These are phyloP conservation scores for Raphanus raphanistrum DNA, from an alignment of 345 rosid species.

Conservation along the genomic window DNA sequence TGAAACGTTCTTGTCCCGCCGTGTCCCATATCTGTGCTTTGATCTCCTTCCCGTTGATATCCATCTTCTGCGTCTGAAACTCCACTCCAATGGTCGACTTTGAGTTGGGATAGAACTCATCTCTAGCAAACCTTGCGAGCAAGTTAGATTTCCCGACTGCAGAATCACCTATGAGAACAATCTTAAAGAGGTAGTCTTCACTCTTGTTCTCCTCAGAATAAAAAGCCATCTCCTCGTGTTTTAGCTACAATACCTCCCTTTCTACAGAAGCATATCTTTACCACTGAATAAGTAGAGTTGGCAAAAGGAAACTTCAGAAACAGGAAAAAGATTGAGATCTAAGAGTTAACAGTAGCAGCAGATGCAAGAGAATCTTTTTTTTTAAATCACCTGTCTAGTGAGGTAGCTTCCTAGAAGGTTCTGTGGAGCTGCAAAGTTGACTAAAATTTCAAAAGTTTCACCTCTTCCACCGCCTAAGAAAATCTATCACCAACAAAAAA, in stretches of 20 bases:
- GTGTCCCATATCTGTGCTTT: constrained; percentile 99
- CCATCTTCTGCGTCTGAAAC: constrained; percentile 94
- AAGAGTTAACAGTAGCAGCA: constrained; percentile 20
- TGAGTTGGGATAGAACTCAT: constrained; percentile 91
- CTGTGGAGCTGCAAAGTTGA: constrained; percentile 28
- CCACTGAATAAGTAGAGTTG: constrained; percentile 35
- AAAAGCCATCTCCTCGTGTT: constrained; percentile 63
- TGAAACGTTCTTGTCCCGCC: constrained; percentile 98
- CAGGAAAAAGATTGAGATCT: constrained; percentile 42
- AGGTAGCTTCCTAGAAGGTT: constrained; percentile 39
- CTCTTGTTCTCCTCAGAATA: constrained; percentile 72
- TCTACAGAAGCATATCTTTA: constrained; percentile 49
- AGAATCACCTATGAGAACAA: constrained; percentile 90
- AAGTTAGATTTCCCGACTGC: constrained; percentile 98
- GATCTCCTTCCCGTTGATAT: constrained; percentile 88
- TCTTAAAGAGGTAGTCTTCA: constrained; percentile 94
- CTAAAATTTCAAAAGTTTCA: not conserved
- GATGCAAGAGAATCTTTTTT: constrained; percentile 29
- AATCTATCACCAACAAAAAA: constrained; percentile 1
- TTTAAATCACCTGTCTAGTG: constrained; percentile 26
- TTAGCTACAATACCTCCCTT: constrained; percentile 27
- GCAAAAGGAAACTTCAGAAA: constrained; percentile 46
- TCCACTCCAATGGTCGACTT: constrained; percentile 98
- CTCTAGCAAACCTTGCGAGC: constrained; percentile 94
- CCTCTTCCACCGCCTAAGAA: constrained; percentile 20